These are phyloP conservation scores for Cinchona pubescens DNA, from an alignment of 257 asterid species.

Conservation along the genomic window DNA sequence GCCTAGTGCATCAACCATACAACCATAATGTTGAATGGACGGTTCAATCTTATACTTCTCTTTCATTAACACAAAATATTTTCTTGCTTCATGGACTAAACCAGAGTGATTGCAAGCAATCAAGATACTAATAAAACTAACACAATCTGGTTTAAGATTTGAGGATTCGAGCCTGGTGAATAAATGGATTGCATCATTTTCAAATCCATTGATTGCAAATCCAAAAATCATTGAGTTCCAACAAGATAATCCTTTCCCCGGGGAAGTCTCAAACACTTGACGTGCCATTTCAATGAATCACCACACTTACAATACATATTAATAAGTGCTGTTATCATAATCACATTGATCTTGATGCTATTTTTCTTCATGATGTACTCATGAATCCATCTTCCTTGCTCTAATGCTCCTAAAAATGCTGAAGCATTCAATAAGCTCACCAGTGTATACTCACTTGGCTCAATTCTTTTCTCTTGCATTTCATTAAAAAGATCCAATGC, in stretches of 20 bases:
- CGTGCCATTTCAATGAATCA: slow-evolving; percentile 31
- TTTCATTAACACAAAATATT: slow-evolving; percentile 42
- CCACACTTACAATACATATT: slow-evolving; percentile 79
- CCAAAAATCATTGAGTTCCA: slow-evolving; percentile 83
- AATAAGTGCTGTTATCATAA: slow-evolving; percentile 52
- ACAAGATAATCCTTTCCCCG: slow-evolving; percentile 43
- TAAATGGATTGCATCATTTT: slow-evolving; percentile 41
- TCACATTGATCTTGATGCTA: slow-evolving; percentile 36
- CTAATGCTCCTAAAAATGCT: slow-evolving; percentile 53
- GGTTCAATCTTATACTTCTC: slow-evolving; percentile 42
- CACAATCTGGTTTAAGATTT: slow-evolving; percentile 45
- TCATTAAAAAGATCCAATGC: slow-evolving; percentile 48
- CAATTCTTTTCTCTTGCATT: slow-evolving; percentile 42
- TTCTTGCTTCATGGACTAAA: slow-evolving; percentile 45
- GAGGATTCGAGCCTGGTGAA: slow-evolving; percentile 42
- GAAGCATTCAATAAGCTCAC: slow-evolving; percentile 72
- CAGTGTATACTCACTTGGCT: slow-evolving; percentile 49
- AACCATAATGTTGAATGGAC: slow-evolving; percentile 56
- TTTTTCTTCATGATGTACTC: slow-evolving; percentile 35
- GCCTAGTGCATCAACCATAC: slow-evolving; percentile 64
- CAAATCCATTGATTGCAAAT: slow-evolving; percentile 56
- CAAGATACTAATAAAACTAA: slow-evolving; percentile 47
- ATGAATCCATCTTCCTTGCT: slow-evolving; percentile 76
- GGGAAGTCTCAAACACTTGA: slow-evolving; percentile 30
- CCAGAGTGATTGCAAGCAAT: slow-evolving; percentile 59